These are phyloP conservation scores for Serendipita sp. DNA, from an alignment of 768 basidiomycete species.

Conservation along the genomic window DNA sequence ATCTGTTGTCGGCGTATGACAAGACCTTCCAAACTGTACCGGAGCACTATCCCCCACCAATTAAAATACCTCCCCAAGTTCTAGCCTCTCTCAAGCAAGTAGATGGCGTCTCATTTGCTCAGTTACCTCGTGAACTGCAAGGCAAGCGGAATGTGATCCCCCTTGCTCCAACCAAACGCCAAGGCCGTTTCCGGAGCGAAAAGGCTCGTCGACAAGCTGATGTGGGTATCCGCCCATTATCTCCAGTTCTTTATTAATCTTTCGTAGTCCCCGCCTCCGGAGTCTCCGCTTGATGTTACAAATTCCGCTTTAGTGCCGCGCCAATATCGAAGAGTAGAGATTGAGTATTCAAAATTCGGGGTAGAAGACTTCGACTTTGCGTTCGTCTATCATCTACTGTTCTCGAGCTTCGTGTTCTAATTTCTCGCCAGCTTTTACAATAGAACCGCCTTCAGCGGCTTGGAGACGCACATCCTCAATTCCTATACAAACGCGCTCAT, in stretches of 20 bases:
- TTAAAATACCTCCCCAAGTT: slow-evolving; percentile 66
- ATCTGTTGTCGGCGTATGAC: slow-evolving; percentile 52
- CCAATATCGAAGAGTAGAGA: slow-evolving; percentile 83
- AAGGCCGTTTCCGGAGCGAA: slow-evolving; percentile 76
- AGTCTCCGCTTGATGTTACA: slow-evolving; percentile 36
- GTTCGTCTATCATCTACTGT: slow-evolving; percentile 28
- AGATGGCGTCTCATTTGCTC: slow-evolving; percentile 80
- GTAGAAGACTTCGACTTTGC: slow-evolving; percentile 98
- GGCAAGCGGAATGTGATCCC: slow-evolving; percentile 67
- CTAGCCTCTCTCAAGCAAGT: slow-evolving; percentile 65
- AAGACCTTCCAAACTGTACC: slow-evolving; percentile 19
- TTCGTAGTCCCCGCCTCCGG: slow-evolving; percentile 15
- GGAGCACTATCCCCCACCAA: slow-evolving; percentile 45
- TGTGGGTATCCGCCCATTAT: slow-evolving; percentile 19
- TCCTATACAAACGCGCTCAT: slow-evolving; percentile 88
- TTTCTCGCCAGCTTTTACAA: slow-evolving; percentile 64
- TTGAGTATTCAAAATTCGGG: slow-evolving; percentile 96
- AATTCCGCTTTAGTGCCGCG: slow-evolving; percentile 48
- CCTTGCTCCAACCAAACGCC: slow-evolving; percentile 30
- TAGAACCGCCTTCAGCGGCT: slow-evolving; percentile 71
- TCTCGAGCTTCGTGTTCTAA: background rate
- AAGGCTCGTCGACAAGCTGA: slow-evolving; percentile 33
- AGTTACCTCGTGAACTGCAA: slow-evolving; percentile 69
- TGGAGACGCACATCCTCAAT: slow-evolving; percentile 93
- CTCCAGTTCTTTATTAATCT: background rate